Conservation (phyloP, 73 alveolate species). For the Stentor coeruleus region DNA sequence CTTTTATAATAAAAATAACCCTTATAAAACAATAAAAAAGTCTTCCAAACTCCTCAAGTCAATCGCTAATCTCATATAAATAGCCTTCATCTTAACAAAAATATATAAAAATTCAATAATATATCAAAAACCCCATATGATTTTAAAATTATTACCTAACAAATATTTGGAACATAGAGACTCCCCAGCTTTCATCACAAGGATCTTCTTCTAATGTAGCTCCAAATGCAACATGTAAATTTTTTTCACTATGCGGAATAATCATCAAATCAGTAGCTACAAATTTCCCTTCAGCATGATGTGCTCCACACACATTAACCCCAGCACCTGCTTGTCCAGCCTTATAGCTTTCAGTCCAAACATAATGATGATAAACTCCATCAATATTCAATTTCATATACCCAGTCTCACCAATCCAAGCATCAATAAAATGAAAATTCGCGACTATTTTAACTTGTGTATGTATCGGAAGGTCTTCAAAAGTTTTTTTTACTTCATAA, state of each 20-base stretch:
- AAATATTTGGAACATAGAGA: conserved; percentile 48
- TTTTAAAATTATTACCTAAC: no score
- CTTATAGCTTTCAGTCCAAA: conserved; percentile 69
- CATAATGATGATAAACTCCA: conserved; percentile 51
- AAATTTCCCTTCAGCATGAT: conserved; percentile 62
- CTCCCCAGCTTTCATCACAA: conserved; percentile 62
- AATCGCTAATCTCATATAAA: no score
- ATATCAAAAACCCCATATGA: no score
- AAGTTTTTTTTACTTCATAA: conserved; percentile 54
- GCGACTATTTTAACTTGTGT: conserved; percentile 55
- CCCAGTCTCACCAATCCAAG: conserved; percentile 82
- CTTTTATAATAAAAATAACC: no score
- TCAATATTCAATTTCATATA: conserved; percentile 47
- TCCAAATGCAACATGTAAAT: conserved; percentile 51
- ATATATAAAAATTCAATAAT: no score
- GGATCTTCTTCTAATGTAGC: conserved; percentile 64
- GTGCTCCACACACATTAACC: conserved; percentile 69
- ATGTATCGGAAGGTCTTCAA: conserved; percentile 59
- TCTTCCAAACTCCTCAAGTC: no score
- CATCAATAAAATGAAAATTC: conserved; percentile 71
- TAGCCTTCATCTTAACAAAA: no score
- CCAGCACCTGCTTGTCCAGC: conserved; percentile 54
- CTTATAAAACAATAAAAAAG: no score
- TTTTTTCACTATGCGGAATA: conserved; percentile 49
- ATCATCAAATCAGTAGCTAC: conserved; percentile 40